Percentiles rank a stretch among this genome's conserved stretches.
Evolutionary conservation across 305 asterid species (phyloP).

Genomic region (Fraxinus sp.): DNA sequence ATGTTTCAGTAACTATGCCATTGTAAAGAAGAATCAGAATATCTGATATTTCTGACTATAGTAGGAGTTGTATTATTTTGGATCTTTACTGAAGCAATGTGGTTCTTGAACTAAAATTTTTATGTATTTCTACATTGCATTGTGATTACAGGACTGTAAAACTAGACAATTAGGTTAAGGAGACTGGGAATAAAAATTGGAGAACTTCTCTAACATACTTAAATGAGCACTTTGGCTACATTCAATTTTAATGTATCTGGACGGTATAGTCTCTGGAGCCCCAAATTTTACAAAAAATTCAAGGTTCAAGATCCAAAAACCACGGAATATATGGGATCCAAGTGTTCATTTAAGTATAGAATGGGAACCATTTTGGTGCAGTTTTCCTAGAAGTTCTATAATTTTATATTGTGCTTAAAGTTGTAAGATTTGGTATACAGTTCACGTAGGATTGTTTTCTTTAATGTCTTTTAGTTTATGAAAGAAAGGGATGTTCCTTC

Average conservation of each 20-base stretch:
- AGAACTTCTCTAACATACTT: not conserved
- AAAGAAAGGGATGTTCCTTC: not conserved
- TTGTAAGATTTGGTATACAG: not conserved
- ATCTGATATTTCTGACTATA: not conserved
- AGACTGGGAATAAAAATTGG: not conserved
- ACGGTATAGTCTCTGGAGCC: not conserved
- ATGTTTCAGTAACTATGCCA: not conserved
- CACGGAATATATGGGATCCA: not conserved
- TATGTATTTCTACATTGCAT: not conserved
- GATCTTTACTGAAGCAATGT: not conserved
- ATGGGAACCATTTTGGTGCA: not conserved
- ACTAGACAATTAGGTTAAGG: slow-evolving; percentile 7
- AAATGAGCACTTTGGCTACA: not conserved
- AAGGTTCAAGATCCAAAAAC: not conserved
- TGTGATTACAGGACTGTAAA: not conserved
- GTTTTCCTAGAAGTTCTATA: not conserved
- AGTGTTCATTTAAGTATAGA: not conserved
- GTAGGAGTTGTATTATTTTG: not conserved
- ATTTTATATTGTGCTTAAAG: not conserved
- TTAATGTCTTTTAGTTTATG: not conserved
- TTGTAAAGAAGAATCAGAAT: not conserved
- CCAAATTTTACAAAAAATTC: not conserved
- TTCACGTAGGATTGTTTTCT: not conserved
- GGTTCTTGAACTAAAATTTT: not conserved
- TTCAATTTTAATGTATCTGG: not conserved